phyloP scores from a whole-genome alignment of 1,139 yeast species.

The Pichia sp. region DNA sequence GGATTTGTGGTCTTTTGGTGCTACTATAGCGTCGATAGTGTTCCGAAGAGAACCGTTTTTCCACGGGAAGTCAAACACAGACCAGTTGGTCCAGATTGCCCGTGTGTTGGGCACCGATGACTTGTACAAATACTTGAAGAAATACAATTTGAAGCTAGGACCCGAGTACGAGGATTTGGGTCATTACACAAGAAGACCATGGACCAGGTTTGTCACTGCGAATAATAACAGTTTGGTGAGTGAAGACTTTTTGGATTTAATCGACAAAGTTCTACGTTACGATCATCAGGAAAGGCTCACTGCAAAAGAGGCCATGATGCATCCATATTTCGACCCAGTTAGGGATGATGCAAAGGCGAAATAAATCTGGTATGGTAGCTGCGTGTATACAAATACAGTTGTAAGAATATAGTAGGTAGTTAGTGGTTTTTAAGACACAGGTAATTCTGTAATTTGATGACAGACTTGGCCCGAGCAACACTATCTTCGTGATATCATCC shows the following conservation, averaged over 20 bases:
- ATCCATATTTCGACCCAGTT: conserved; percentile 45
- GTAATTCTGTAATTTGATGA: not conserved
- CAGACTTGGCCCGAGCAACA: too few relatives aligned
- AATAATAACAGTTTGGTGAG: conserved; percentile 46
- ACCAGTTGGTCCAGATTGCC: conserved; percentile 75
- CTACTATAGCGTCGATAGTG: conserved; percentile 72
- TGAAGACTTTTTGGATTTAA: conserved; percentile 61
- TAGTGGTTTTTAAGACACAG: not conserved
- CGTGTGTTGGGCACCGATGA: conserved; percentile 72
- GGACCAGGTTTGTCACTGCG: conserved; percentile 53
- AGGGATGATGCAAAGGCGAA: conserved; percentile 20
- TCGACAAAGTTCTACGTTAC: conserved; percentile 61
- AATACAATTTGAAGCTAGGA: conserved; percentile 54
- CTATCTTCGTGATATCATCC: not conserved
- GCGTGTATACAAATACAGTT: not conserved
- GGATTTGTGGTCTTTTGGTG: conserved; percentile 80
- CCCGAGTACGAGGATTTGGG: conserved; percentile 67
- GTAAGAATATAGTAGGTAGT: not conserved
- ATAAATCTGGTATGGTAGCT: not conserved
- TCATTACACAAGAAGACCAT: conserved; percentile 61
- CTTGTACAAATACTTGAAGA: conserved; percentile 53
- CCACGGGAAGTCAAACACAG: conserved; percentile 74
- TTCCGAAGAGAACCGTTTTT: conserved; percentile 76
- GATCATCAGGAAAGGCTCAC: conserved; percentile 74
- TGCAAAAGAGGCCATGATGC: conserved; percentile 70